Evolutionary conservation across 2,329 filamentous ascomycete genomes (phyloP).

Genomic region (Trichothecium roseum): DNA sequence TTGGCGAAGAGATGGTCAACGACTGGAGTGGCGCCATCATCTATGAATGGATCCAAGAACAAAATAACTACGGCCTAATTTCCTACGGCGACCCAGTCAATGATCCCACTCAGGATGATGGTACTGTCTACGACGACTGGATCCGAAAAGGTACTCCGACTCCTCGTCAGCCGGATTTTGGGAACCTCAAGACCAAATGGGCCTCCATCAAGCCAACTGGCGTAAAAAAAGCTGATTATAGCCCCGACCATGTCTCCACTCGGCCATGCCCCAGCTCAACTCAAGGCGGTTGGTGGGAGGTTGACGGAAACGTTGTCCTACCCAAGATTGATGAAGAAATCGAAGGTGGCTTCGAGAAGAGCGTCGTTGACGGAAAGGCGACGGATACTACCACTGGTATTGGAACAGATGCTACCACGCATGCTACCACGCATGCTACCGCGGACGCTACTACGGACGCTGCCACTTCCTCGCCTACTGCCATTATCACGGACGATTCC

Average conservation of each 20-base stretch:
- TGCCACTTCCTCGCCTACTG: too few relatives aligned
- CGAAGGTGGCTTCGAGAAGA: constrained; percentile 11
- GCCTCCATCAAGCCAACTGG: constrained; percentile 60
- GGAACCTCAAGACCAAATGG: constrained; percentile 70
- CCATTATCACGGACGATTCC: too few relatives aligned
- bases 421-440: too few relatives aligned
- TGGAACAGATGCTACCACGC: too few relatives aligned
- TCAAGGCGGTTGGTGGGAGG: constrained; percentile 65
- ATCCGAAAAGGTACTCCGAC: constrained; percentile 63
- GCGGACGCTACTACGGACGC: too few relatives aligned
- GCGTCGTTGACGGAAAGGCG: too few relatives aligned
- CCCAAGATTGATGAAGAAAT: constrained; percentile 52
- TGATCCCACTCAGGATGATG: constrained; percentile 39
- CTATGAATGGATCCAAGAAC: constrained; percentile 84
- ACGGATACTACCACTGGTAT: too few relatives aligned
- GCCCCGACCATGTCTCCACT: constrained; percentile 46
- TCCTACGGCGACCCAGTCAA: constrained; percentile 57
- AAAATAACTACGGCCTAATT: constrained; percentile 73
- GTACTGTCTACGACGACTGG: constrained; percentile 53
- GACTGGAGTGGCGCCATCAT: constrained; percentile 69
- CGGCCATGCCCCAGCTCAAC: constrained; percentile 64
- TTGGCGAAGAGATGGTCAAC: constrained; percentile 60
- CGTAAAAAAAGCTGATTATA: constrained; percentile 55
- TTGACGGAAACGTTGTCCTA: constrained; percentile 58
- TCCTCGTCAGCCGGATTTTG: constrained; percentile 65